Evolutionary conservation across 139 green algal species (phyloP).

Genomic region (Picochlorum sp.): DNA sequence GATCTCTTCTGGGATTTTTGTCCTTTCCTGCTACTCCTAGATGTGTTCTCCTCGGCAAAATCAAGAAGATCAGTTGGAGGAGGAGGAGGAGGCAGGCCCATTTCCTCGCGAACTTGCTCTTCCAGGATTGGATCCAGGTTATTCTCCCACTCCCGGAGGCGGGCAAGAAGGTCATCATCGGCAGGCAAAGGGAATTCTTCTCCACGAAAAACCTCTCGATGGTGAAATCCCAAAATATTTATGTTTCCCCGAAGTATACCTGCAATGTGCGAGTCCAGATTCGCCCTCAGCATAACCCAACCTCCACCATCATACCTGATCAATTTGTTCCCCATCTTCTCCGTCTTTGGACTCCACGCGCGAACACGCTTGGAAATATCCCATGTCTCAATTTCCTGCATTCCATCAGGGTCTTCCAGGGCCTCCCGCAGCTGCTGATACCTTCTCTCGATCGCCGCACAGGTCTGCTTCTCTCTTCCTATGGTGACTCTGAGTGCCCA

Average conservation of each 20-base stretch:
- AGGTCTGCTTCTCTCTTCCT: conserved; percentile 7
- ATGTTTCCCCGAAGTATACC: not conserved
- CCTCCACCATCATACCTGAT: conserved; percentile 14
- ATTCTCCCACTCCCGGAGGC: not conserved
- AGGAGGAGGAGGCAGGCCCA: no score
- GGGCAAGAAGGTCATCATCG: not conserved
- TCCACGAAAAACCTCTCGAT: conserved; percentile 4
- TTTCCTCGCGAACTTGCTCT: not conserved
- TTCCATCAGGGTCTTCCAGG: not conserved
- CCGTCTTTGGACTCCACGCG: conserved; percentile 10
- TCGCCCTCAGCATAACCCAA: conserved; percentile 7
- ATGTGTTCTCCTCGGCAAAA: no score
- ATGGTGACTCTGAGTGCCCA: conserved; percentile 7
- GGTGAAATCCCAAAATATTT: conserved; percentile 12
- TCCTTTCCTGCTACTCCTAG: no score
- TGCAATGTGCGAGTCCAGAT: conserved; percentile 1
- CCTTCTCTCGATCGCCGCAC: conserved; percentile 1
- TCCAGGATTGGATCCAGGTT: conserved; percentile 1
- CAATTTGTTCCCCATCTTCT: conserved; percentile 15
- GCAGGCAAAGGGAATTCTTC: conserved; percentile 1
- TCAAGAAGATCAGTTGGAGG: no score
- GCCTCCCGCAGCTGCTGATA: not conserved
- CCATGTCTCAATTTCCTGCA: not conserved
- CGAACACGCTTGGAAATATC: not conserved
- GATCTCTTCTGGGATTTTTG: no score